Evolutionary conservation across 2,329 filamentous ascomycete genomes (phyloP).

Genomic region (Dissoconium aciculare): DNA sequence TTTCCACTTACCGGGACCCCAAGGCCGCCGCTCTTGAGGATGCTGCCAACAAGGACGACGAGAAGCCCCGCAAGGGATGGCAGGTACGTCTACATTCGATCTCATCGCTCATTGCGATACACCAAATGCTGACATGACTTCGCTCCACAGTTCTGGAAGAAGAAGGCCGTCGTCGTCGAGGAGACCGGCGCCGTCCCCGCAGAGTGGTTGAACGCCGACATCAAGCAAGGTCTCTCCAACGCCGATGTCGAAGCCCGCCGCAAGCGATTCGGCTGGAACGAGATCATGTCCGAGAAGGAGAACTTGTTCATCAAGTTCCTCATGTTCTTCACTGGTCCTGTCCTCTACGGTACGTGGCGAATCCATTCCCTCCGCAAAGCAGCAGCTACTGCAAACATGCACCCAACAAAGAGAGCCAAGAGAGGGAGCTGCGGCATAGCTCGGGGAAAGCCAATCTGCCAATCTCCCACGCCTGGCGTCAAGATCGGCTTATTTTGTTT

Average conservation of each 20-base stretch:
- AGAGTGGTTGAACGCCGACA: constrained; percentile 56
- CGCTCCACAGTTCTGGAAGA: constrained; percentile 37
- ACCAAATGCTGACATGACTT: constrained; percentile 9
- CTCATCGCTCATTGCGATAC: not conserved
- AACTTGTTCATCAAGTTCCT: constrained; percentile 63
- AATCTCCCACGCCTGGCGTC: too few species aligned
- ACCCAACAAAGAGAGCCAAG: too few species aligned
- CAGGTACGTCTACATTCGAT: constrained; percentile 17
- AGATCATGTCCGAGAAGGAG: constrained; percentile 58
- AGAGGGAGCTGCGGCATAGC: too few species aligned
- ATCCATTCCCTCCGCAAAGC: constrained; percentile 3
- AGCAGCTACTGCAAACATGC: too few species aligned
- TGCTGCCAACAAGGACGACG: constrained; percentile 23
- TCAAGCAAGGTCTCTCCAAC: constrained; percentile 46
- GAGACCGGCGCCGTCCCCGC: constrained; percentile 35
- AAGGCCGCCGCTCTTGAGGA: constrained; percentile 31
- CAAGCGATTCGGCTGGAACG: constrained; percentile 55
- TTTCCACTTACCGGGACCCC: constrained; percentile 50
- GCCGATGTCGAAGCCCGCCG: constrained; percentile 48
- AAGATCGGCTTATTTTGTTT: constrained; percentile 7
- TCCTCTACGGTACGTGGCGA: constrained; percentile 60
- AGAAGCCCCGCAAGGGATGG: constrained; percentile 42
- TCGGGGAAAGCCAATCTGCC: too few species aligned
- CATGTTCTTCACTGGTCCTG: constrained; percentile 59
- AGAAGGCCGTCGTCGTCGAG: constrained; percentile 16